Evolutionary conservation across 2,329 filamentous ascomycete species (phyloP).

Genomic region (Colletotrichum lupini): DNA sequence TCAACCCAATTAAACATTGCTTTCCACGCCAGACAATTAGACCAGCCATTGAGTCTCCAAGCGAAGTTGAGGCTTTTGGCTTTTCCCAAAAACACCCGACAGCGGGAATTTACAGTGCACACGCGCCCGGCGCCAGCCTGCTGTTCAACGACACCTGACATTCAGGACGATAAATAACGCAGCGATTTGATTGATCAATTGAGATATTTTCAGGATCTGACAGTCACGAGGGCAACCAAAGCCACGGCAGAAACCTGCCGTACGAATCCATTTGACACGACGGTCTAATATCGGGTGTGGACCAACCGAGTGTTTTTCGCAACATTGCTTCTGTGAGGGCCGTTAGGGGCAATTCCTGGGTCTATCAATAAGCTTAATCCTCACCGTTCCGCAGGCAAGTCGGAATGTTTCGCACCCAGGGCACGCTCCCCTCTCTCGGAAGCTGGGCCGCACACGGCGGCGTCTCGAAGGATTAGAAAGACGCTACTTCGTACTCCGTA

Average conservation of each 20-base stretch:
- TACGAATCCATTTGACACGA: conserved; percentile 5
- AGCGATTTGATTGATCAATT: neutral
- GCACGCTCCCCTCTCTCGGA: neutral
- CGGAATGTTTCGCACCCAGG: conserved; percentile 23
- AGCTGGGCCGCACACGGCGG: neutral
- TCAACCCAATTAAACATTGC: neutral
- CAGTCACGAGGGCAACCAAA: conserved; percentile 16
- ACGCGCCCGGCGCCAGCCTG: neutral
- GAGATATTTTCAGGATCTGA: neutral
- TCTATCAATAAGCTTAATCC: conserved; percentile 35
- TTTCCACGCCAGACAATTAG: neutral
- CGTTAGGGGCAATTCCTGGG: conserved; percentile 16
- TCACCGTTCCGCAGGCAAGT: conserved; percentile 7
- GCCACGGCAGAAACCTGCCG: neutral
- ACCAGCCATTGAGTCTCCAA: neutral
- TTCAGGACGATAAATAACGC: neutral
- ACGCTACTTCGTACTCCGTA: neutral
- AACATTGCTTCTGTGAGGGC: neutral
- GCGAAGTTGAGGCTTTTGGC: neutral
- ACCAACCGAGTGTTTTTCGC: conserved; percentile 34
- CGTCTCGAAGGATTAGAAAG: neutral
- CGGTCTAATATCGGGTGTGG: conserved; percentile 16
- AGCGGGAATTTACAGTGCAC: neutral
- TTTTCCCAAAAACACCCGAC: conserved; percentile 3
- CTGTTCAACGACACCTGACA: conserved; percentile 11